A percentile compares a stretch with the other conserved stretches of the same genome.
Evolutionary conservation across 805 yeast genomes (phyloP).

Genomic region (Lachancea fermentati): DNA sequence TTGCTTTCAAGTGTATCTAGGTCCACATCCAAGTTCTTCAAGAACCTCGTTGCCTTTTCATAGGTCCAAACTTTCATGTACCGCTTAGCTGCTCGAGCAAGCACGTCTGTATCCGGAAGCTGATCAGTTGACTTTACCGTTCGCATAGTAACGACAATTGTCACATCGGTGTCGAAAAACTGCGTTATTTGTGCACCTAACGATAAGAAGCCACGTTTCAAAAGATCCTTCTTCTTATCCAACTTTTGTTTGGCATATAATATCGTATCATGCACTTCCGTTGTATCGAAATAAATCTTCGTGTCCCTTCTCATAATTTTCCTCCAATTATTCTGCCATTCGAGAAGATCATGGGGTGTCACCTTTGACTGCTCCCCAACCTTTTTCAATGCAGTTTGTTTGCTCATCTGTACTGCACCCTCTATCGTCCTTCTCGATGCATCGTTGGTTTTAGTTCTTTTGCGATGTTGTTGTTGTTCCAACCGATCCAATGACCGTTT

Average conservation of each 20-base stretch:
- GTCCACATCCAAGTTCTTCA: slow-evolving; percentile 54
- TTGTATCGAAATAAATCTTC: slow-evolving; percentile 54
- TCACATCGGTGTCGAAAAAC: slow-evolving; percentile 56
- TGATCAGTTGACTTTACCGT: slow-evolving; percentile 35
- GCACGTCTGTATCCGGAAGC: slow-evolving; percentile 53
- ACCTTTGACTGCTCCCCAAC: slow-evolving; percentile 13
- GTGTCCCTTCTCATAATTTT: slow-evolving; percentile 50
- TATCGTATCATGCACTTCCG: slow-evolving; percentile 29
- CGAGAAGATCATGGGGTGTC: slow-evolving; percentile 36
- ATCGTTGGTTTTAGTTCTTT: slow-evolving; percentile 20
- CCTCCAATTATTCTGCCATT: slow-evolving; percentile 65
- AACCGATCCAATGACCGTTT: slow-evolving; percentile 24
- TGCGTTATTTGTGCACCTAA: slow-evolving; percentile 54
- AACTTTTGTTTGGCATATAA: slow-evolving; percentile 17
- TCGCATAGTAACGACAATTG: slow-evolving; percentile 75
- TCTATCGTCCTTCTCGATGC: slow-evolving; percentile 31
- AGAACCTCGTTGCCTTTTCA: slow-evolving; percentile 77
- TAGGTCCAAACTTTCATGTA: slow-evolving; percentile 82
- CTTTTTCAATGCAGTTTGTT: slow-evolving; percentile 17
- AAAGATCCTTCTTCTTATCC: slow-evolving; percentile 26
- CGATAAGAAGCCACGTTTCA: slow-evolving; percentile 30
- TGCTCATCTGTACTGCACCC: slow-evolving; percentile 29
- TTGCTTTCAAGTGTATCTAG: slow-evolving; percentile 25
- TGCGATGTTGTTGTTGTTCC: slow-evolving; percentile 14
- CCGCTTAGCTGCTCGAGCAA: slow-evolving; percentile 50